Base-by-base conservation (phyloP, 768 basidiomycete genomes). In the Russula sp. region DNA sequence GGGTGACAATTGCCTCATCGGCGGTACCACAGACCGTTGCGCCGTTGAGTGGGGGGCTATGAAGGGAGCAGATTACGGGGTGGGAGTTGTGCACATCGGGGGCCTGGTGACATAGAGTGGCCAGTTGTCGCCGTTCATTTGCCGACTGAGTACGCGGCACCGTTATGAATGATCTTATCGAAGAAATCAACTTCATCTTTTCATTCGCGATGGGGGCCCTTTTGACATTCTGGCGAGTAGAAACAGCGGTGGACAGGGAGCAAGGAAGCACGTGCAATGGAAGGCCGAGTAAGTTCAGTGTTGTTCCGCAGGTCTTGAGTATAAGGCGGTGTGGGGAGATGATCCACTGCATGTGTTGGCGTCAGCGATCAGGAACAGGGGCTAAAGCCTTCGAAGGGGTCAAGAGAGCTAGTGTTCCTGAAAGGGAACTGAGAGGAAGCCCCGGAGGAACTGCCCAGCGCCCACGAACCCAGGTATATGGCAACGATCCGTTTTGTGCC, bases 81-180 rank as follows among this genome's bases (percentile, higher is more conserved):
- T 3, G 25, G 25, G 6, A 52, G 61, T 45, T 64, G 65, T 29
- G 25, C 25, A 29, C 65, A 61, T 47, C 35, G 73, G 70, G 14
- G 90, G 87, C 1, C 77, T 79, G 20, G 93, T 93, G 68, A 98
- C 80, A 76, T 98, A 99, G 43, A 98, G 84, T 49, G 98, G 75
- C 97, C 97, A 99, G 75, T 99, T 96, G 74, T 98, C 94, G 51
- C 96, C 92, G 73, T 99, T 99, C 73, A 96, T 90, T 70, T 95
- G 61, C 97, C 97, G 64, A 98, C 87, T 35, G 92, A 95, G 77
- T 99, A 99, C 3, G 95, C 97, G 7, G 93, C 84, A 51, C 94
- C 94, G 72, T 83, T 82, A 68, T 81, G 79, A 74, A 99, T 98
- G 64, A 95, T 86, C 64, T 83, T 83, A 71, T 99, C 96, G 54